Evolutionary conservation across 495 filamentous ascomycete genomes (phyloP).

Genomic region (Xylaria cubensis): DNA sequence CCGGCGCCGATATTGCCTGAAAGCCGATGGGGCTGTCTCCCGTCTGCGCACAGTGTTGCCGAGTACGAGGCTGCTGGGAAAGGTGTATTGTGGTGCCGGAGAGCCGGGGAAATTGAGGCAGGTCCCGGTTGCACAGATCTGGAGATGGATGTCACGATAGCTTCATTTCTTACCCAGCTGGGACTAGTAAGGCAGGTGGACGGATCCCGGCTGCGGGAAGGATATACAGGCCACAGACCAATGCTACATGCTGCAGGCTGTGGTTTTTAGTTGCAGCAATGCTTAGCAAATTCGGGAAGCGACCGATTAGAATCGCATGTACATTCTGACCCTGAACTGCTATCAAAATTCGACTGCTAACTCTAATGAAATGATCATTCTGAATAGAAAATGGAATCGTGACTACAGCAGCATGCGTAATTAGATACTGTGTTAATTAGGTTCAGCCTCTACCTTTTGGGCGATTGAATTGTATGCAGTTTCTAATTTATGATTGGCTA

Average conservation of each 20-base stretch:
- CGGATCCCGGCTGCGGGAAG: not conserved
- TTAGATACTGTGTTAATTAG: not conserved
- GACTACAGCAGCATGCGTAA: not conserved
- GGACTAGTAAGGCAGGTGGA: not conserved
- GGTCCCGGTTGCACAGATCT: not conserved
- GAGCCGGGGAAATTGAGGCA: not conserved
- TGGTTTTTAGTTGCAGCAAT: not conserved
- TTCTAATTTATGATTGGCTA: constrained; percentile 25
- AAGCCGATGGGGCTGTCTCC: not conserved
- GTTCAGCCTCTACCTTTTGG: not conserved
- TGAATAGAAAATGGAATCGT: not conserved
- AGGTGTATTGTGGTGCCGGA: not conserved
- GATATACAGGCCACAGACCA: not conserved
- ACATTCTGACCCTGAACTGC: not conserved
- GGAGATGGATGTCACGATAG: constrained; percentile 22
- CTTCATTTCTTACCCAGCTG: constrained; percentile 10
- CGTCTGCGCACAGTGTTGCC: constrained; percentile 10
- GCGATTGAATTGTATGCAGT: not conserved
- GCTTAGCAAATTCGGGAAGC: not conserved
- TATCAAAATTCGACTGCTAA: not conserved
- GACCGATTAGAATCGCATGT: not conserved
- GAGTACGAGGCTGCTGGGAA: not conserved
- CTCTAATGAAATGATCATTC: not conserved
- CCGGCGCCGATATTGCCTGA: not conserved
- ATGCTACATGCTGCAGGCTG: not conserved